Evolutionary conservation across 306 rosid species (phyloP).

Genomic region (Abrus precatorius): DNA sequence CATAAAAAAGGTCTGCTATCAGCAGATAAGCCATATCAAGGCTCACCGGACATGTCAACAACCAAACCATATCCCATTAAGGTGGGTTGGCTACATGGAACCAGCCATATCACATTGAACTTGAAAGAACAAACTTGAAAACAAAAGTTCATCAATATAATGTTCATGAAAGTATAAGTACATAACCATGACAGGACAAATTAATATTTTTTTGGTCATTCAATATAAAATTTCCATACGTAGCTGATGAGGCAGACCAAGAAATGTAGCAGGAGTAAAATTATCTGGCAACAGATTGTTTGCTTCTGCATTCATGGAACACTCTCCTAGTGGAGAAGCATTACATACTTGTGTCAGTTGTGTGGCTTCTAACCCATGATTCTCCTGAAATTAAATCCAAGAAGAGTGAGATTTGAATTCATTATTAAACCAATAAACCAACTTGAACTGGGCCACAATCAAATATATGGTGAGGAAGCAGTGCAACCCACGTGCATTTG

Average conservation of each 20-base stretch:
- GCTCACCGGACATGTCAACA: not conserved
- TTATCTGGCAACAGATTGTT: not conserved
- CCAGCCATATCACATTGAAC: not conserved
- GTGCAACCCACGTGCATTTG: conserved; percentile 3
- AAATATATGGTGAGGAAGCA: not conserved
- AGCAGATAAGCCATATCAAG: not conserved
- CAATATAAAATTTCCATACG: not conserved
- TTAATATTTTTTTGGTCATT: not conserved
- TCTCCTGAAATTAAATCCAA: conserved; percentile 29
- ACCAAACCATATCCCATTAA: not conserved
- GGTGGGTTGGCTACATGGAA: not conserved
- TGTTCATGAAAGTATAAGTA: not conserved
- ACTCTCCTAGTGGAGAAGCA: not conserved
- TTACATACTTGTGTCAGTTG: conserved; percentile 17
- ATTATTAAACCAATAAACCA: not conserved
- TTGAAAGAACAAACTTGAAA: conserved; percentile 24
- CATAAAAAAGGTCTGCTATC: not conserved
- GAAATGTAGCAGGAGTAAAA: conserved; percentile 25
- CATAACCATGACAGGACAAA: not conserved
- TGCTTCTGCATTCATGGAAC: not conserved
- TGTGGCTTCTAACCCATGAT: not conserved
- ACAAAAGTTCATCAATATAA: not conserved
- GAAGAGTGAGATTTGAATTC: conserved; percentile 5
- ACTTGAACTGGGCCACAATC: not conserved
- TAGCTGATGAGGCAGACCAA: conserved; percentile 17